Base-by-base conservation (phyloP, 768 basidiomycete species). In the Agrocybe praecox region DNA sequence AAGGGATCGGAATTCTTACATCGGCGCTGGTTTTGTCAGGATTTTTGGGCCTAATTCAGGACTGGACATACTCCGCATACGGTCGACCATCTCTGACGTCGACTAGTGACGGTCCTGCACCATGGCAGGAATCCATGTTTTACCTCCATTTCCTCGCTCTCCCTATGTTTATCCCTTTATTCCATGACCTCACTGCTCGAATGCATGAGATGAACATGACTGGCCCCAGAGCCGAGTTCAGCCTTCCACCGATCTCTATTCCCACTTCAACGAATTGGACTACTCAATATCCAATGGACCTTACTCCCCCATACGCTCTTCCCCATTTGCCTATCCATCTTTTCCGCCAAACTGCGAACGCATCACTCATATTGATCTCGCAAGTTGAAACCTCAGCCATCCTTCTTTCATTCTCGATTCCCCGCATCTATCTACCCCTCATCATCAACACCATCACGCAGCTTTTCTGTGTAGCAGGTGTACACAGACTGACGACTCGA, bases 121-220 rank as follows among this genome's bases (percentile, higher is more conserved):
- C 83, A 44, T 97, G 95, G 95, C 85, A 89, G 65, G 95, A 97
- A 72, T 88, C 85, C 49, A 86, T 98, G 83, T 98, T 96, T 75
- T 98, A 94, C 74, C 79, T 92, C 19, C 92, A 94, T 71, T 84
- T 88, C 65, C 82, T 94, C 52, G 83, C 87, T 12, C 78, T 94
- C 12, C 92, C 91, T 6, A 79, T 93, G 78, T 94, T 94, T 74
- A 57, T 80, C 56, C 83, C 84, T 54, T 74, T 90, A 36, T 74
- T 84, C 0, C 63, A 74, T 18, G 83, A 82, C 64, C 75, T 94
- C 55, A 43, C 64, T 8, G 53, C 66, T 0, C 88, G 89, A 61
- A 67, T 84, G 22, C 55, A 64, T 2, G 59, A 70, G 0, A 67
- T 88, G 24, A 77, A 77, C 60, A 62, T 74, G 48, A 62, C 69